Base-by-base conservation (phyloP, 2,329 filamentous ascomycete genomes). In the Aspergillus viridinutans region DNA sequence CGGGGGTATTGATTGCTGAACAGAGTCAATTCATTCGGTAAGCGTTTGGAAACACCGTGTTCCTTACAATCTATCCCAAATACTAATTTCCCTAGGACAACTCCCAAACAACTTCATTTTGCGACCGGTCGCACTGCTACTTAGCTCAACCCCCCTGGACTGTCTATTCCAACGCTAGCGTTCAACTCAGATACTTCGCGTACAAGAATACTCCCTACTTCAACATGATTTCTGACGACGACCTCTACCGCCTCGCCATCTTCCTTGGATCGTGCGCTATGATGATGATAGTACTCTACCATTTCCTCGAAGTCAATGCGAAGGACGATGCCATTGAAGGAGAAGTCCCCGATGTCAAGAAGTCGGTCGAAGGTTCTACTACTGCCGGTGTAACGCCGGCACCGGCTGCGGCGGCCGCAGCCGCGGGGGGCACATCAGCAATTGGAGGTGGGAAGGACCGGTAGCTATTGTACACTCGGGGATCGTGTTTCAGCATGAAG, bases 251-350 rank as follows among this genome's bases (percentile, higher is more conserved):
- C 61, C 85, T 99, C 29, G 92, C 94, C 74, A 87, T 97, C 74
- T 93, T 97, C 74, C 89, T 99, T 58, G 94, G 94, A 78, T 89
- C 87, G 55, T 84, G 87, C 43, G 86, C 93, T 61, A 93, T 97
- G 90, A 81, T 97, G 48, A 83, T 99, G 60, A 97, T 97, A 64
- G 86, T 99, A 29, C 78, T 96, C 28, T 97, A 99, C 78, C 92
- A 97, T 76, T 97, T 95, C 78, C 86, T 99, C 68, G 93, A 97
- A 74, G 85, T 96, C 79, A 97, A 99, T 72, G 85, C 90, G n/a
- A 81, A 83, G 63, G 83, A 87, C 57, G 76, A 79, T 45, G 64
- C 68, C 7, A 49, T 59, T 3, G 56, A 60, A 14, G 32, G 56
- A 10, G 26, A 57, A 12, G 32, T 54, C 20, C 35, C 55, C 9